These are phyloP conservation scores for Zasmidium cellare DNA, from an alignment of 2,329 filamentous ascomycete genomes.

Conservation along the genomic window DNA sequence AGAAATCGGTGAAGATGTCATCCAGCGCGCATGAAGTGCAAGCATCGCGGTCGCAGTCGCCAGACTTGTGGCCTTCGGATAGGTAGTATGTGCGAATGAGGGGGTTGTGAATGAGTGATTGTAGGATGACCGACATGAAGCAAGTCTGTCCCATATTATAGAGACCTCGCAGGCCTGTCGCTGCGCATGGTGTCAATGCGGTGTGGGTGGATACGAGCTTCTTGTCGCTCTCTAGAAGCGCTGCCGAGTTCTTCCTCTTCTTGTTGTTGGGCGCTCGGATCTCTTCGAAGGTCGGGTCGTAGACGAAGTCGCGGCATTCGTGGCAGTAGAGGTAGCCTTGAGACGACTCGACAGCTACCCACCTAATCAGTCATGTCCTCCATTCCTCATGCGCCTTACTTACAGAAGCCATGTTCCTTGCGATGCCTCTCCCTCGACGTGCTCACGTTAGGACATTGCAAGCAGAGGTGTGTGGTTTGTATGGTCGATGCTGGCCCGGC, in stretches of 20 bases:
- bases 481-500: conserved; percentile 23
- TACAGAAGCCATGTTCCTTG: conserved; percentile 74
- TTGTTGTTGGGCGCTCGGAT: conserved; percentile 62
- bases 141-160: conserved; percentile 99
- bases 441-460: conserved; percentile 71
- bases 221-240: conserved; percentile 58
- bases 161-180: conserved; percentile 83
- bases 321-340: conserved; percentile 76
- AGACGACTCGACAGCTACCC: conserved; percentile 72
- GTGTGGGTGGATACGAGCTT: conserved; percentile 78
- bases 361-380: conserved; percentile 26
- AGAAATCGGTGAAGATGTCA: conserved; percentile 64
- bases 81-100: conserved; percentile 90
- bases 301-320: conserved; percentile 79
- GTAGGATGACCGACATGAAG: conserved; percentile 95
- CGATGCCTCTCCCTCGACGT: conserved; percentile 70
- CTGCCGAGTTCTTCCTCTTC: conserved; percentile 61
- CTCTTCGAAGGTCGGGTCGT: conserved; percentile 77
- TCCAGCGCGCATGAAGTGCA: conserved; percentile 63
- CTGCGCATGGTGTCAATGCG: conserved; percentile 75
- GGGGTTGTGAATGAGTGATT: conserved; percentile 91
- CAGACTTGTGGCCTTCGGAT: conserved; percentile 79
- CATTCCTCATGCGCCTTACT: conserved; percentile 18
- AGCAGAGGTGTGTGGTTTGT: conserved; percentile 59
- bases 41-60: conserved; percentile 63